These are phyloP conservation scores for Diplodia intermedia DNA, from an alignment of 2,329 filamentous ascomycete genomes.

Conservation along the genomic window DNA sequence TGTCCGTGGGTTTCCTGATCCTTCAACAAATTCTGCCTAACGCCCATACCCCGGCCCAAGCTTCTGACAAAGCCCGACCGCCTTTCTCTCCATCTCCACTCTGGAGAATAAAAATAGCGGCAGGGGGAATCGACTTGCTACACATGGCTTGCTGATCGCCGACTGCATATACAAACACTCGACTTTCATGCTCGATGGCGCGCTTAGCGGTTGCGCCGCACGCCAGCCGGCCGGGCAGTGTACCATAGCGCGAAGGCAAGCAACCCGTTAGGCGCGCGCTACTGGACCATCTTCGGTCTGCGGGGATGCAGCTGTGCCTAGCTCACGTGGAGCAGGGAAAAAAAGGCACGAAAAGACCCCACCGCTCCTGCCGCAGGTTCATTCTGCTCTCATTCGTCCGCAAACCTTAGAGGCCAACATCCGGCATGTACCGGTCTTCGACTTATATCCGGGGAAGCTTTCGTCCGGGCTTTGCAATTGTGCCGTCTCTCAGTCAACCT, in stretches of 20 bases:
- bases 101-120: neutral
- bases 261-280: neutral
- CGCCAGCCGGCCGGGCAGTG: neutral
- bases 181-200: neutral
- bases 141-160: neutral
- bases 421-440: neutral
- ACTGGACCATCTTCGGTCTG: neutral
- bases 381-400: neutral
- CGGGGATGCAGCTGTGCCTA: neutral
- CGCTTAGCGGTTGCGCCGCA: too few relatives aligned
- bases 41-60: neutral
- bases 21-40: constrained; percentile 2
- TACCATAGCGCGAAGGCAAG: neutral
- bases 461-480: neutral
- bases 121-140: neutral
- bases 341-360: neutral
- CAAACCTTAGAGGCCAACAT: neutral
- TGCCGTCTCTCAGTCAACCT: neutral
- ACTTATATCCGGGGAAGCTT: neutral
- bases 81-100: constrained; percentile 6
- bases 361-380: neutral
- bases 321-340: neutral
- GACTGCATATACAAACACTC: neutral
- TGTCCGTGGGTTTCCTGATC: neutral
- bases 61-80: neutral